phyloP scores from a whole-genome alignment of 176 grass and related monocot genomes.

The Triticum timopheevii region DNA sequence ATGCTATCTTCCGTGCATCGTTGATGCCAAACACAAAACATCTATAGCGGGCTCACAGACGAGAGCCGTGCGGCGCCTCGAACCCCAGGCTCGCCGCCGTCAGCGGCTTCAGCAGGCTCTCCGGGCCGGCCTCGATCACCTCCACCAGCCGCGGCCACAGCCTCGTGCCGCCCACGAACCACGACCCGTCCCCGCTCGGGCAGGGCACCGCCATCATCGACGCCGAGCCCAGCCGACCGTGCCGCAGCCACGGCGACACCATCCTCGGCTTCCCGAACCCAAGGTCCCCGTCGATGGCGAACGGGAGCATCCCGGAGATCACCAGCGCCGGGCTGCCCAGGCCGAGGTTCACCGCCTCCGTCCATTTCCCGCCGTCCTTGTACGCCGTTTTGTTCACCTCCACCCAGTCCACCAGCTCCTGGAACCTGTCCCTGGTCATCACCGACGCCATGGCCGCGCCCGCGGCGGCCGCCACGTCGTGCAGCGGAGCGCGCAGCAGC shows the following conservation, averaged over 20 bases:
- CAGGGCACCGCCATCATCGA: constrained; percentile 6
- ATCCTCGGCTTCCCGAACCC: constrained; percentile 56
- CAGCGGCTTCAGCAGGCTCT: constrained; percentile 45
- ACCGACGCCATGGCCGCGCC: constrained; percentile 38
- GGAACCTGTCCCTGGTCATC: constrained; percentile 42
- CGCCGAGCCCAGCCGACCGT: constrained; percentile 47
- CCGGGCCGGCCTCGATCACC: constrained; percentile 43
- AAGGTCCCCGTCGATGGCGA: constrained; percentile 47
- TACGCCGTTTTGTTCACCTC: constrained; percentile 51
- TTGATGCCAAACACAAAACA: too few species aligned
- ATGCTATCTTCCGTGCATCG: too few species aligned
- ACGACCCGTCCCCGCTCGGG: constrained; percentile 59
- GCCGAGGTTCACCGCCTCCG: constrained; percentile 61
- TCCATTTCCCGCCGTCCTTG: constrained; percentile 71
- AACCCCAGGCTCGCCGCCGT: constrained; percentile 44
- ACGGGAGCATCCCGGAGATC: constrained; percentile 46
- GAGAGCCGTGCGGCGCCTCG: not conserved
- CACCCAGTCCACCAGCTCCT: constrained; percentile 80
- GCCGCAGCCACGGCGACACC: constrained; percentile 36
- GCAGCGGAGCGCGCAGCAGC: constrained; percentile 29
- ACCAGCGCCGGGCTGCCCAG: constrained; percentile 57
- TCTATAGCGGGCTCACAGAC: constrained; percentile 7
- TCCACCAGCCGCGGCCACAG: constrained; percentile 58
- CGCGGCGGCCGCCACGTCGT: constrained; percentile 24
- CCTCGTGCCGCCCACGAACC: constrained; percentile 39